phyloP scores from a whole-genome alignment of 176 grass and related monocot species.

The Triticum monococcum region DNA sequence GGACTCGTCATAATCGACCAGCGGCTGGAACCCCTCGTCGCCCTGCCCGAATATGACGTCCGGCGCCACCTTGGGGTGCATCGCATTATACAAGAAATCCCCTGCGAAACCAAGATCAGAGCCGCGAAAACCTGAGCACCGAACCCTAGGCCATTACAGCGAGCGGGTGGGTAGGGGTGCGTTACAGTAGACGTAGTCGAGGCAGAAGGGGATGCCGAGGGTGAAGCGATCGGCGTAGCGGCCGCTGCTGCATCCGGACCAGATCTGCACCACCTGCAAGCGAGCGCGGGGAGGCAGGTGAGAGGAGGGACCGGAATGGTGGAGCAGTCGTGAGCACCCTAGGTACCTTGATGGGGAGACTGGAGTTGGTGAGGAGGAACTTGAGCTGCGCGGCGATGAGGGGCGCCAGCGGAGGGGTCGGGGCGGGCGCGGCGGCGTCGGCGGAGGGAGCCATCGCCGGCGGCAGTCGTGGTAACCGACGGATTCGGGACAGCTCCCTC shows the following conservation, averaged over 20 bases:
- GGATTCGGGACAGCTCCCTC: background rate
- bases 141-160: slow-evolving; percentile 24
- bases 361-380: slow-evolving; percentile 62
- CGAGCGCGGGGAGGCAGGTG: background rate
- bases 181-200: slow-evolving; percentile 92
- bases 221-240: slow-evolving; percentile 77
- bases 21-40: slow-evolving; percentile 70
- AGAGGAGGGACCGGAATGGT: background rate
- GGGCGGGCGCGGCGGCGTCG: slow-evolving; percentile 22
- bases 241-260: slow-evolving; percentile 68
- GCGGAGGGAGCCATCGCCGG: slow-evolving; percentile 44
- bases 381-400: slow-evolving; percentile 81
- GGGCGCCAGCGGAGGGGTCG: slow-evolving; percentile 41
- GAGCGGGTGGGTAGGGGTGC: background rate
- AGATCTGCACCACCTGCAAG: slow-evolving; percentile 68
- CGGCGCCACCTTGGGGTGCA: slow-evolving; percentile 60
- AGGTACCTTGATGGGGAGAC: slow-evolving; percentile 69
- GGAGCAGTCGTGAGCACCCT: background rate
- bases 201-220: slow-evolving; percentile 91
- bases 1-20: slow-evolving; percentile 30
- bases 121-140: background rate
- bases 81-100: slow-evolving; percentile 88
- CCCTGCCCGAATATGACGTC: slow-evolving; percentile 75
- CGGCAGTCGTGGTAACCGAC: slow-evolving; percentile 14
- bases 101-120: slow-evolving; percentile 55